Conservation (phyloP, 2,329 filamentous ascomycete genomes). For the Pseudogymnoascus sp. region DNA sequence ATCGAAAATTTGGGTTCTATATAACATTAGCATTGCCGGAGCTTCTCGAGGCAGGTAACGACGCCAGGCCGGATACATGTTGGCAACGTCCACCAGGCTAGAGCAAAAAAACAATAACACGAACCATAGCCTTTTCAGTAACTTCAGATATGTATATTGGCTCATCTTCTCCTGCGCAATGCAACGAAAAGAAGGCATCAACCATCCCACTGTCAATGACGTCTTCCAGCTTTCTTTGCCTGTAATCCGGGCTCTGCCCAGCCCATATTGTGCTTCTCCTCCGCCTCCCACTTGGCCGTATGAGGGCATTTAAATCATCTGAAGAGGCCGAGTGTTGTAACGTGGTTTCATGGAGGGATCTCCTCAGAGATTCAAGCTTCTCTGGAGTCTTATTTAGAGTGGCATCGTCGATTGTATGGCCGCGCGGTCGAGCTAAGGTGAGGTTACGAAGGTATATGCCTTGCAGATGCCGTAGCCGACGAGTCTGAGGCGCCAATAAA, state of each 20-base stretch:
- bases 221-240: slow-evolving; percentile 70
- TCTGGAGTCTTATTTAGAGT: slow-evolving; percentile 57
- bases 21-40: background rate
- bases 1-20: slow-evolving; percentile 75
- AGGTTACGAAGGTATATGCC: slow-evolving; percentile 84
- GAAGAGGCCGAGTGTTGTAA: slow-evolving; percentile 50
- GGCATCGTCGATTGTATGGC: slow-evolving; percentile 66
- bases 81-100: background rate
- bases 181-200: slow-evolving; percentile 84
- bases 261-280: slow-evolving; percentile 57
- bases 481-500: slow-evolving; percentile 62
- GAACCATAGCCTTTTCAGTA: slow-evolving; percentile 62
- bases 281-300: slow-evolving; percentile 34
- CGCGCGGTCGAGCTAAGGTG: slow-evolving; percentile 50
- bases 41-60: background rate
- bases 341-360: slow-evolving; percentile 37
- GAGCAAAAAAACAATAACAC: slow-evolving; percentile 10
- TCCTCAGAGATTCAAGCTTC: slow-evolving; percentile 43
- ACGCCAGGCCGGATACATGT: background rate
- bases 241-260: slow-evolving; percentile 44
- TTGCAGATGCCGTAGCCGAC: slow-evolving; percentile 78
- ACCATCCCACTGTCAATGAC: slow-evolving; percentile 64
- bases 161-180: slow-evolving; percentile 55
- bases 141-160: slow-evolving; percentile 89
- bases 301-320: slow-evolving; percentile 36